These are phyloP conservation scores for Tetratostichococcus sp. DNA, from an alignment of 139 green algal species.

Conservation along the genomic window DNA sequence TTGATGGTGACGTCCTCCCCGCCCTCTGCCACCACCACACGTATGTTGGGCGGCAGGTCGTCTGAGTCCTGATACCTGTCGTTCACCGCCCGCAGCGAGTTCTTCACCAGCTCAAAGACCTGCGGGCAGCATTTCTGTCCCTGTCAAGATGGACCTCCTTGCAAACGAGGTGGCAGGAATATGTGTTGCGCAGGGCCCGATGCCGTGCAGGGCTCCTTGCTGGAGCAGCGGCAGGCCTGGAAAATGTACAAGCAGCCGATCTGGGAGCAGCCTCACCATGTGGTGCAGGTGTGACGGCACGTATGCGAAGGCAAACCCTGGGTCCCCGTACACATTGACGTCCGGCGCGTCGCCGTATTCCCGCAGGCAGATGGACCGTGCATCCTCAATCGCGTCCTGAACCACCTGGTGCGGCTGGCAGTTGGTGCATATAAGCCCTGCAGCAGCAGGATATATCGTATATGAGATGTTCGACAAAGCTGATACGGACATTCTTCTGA, in stretches of 20 bases:
- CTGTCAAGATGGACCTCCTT: too few relatives aligned
- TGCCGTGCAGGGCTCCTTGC: too few relatives aligned
- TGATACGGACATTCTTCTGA: too few relatives aligned
- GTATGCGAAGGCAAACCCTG: slow-evolving; percentile 90
- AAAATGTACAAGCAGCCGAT: too few relatives aligned
- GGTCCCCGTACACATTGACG: slow-evolving; percentile 87
- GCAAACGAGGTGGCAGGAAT: too few relatives aligned
- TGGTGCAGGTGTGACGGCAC: slow-evolving; percentile 96
- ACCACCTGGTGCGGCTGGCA: slow-evolving; percentile 71
- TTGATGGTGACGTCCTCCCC: slow-evolving; percentile 98
- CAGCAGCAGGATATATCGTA: slow-evolving; percentile 21
- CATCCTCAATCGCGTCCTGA: slow-evolving; percentile 89
- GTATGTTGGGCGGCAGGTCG: slow-evolving; percentile 77
- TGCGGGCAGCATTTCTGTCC: neutral
- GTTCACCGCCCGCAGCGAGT: slow-evolving; percentile 87
- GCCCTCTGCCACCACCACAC: slow-evolving; percentile 92
- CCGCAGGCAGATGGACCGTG: slow-evolving; percentile 86
- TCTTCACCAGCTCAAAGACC: slow-evolving; percentile 92
- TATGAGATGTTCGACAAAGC: too few relatives aligned
- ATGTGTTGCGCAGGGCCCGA: too few relatives aligned
- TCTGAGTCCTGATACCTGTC: slow-evolving; percentile 81
- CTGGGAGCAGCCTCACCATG: slow-evolving; percentile 87
- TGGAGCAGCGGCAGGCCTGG: too few relatives aligned
- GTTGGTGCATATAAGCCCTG: slow-evolving; percentile 87
- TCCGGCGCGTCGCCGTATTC: slow-evolving; percentile 85